Evolutionary conservation across 352 stramenopile species (phyloP), one percentile per base, ranked within the genome.

Genomic region (Globisporangium paroecandrum): DNA sequence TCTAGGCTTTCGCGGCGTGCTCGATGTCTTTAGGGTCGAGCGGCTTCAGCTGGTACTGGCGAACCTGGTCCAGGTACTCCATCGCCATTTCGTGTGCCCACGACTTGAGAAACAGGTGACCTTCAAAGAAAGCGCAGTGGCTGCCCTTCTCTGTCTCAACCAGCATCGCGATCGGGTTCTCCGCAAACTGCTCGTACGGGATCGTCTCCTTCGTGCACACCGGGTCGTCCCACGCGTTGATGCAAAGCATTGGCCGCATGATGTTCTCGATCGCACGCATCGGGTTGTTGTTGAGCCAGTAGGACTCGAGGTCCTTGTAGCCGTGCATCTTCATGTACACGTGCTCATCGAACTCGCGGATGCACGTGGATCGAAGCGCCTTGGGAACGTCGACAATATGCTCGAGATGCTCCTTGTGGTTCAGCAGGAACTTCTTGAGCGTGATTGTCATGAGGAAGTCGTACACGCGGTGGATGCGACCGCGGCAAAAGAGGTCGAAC

Each of bases 241-340:
- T 82, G 36, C 81, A 90, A 13, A 94, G 73, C 65, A 90, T 58
- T 1, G 86, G 86, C 15, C 82, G 81, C 46, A 66, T 66, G 54
- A 94, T 76, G 36, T 78, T 84, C 29, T 77, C 56, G 22, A 89
- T 69, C 10, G 81, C 68, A 29, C 81, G 84, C 79, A 94, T 89
- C 22, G 86, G 86, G 71, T 94, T 88, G 75, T 94, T 94, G 24
- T 82, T 49, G n/a, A 68, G 57, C 86, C 86, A 94, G 69, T 93
- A 94, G 20, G 71, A 58, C 60, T 89, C 81, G 4, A 91, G 49
- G 64, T 88, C 76, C 2, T 68, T 64, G 64, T 91, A 92, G 5
- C 84, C 86, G 69, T 94, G 81, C 75, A 94, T 85, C 55, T 81
- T 85, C 75, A 90, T 89, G 79, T 85, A 94, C 64, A 94, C 84